Evolutionary conservation across 2,329 filamentous ascomycete genomes (phyloP).

Genomic region (Cercospora sp.): DNA sequence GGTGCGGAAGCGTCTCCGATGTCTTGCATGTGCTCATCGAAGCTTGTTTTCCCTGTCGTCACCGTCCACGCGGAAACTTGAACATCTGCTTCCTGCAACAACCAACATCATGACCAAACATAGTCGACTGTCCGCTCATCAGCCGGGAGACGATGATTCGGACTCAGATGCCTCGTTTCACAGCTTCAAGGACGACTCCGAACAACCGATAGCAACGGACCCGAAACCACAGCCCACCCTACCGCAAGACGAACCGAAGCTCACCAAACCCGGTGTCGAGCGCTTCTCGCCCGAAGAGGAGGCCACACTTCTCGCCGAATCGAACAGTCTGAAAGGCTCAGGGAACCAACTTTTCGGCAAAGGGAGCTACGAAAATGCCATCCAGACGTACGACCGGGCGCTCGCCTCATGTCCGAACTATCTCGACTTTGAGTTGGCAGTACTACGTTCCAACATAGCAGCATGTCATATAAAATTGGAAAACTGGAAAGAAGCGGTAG

Average conservation of each 20-base stretch:
- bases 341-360: constrained; percentile 80
- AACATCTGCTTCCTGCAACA: not conserved
- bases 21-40: constrained; percentile 8
- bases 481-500: constrained; percentile 81
- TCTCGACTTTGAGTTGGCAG: constrained; percentile 82
- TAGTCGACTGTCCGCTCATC: constrained; percentile 12
- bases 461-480: constrained; percentile 83
- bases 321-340: constrained; percentile 69
- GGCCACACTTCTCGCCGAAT: constrained; percentile 65
- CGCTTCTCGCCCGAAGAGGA: constrained; percentile 49
- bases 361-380: constrained; percentile 71
- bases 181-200: constrained; percentile 34
- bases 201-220: constrained; percentile 8
- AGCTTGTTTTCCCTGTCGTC: constrained; percentile 12
- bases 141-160: constrained; percentile 21
- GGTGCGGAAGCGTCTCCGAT: constrained; percentile 1
- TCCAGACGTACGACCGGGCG: constrained; percentile 80
- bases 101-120: constrained; percentile 14
- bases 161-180: constrained; percentile 39
- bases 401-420: constrained; percentile 77
- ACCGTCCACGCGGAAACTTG: constrained; percentile 4
- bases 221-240: constrained; percentile 20
- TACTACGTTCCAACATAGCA: constrained; percentile 84
- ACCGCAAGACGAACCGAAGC: constrained; percentile 9
- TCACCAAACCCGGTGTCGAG: constrained; percentile 21